Percentiles rank a stretch among this genome's conserved stretches.
Evolutionary conservation across 1,284 basidiomycete species (phyloP).

Genomic region (Trametes polyzona): DNA sequence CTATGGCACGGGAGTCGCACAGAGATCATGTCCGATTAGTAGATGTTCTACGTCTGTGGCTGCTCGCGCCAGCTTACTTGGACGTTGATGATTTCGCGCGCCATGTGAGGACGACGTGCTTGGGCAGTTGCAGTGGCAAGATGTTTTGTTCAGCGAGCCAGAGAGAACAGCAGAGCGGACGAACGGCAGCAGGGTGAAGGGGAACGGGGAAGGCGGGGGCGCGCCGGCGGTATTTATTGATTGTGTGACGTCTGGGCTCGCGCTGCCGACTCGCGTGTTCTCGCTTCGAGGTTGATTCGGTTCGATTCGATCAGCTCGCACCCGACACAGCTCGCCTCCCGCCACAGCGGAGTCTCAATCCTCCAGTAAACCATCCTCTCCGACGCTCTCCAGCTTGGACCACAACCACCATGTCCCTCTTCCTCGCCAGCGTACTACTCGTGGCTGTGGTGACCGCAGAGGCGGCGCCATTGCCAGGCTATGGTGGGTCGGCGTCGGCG

Average conservation of each 20-base stretch:
- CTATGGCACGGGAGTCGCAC: not conserved
- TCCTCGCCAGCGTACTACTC: not conserved
- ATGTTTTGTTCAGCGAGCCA: not conserved
- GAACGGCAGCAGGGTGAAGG: slow-evolving; percentile 15
- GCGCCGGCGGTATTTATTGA: slow-evolving; percentile 16
- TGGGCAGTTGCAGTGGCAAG: no score
- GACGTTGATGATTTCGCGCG: slow-evolving; percentile 26
- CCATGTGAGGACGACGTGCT: no score
- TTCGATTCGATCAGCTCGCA: not conserved
- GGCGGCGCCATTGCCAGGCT: not conserved
- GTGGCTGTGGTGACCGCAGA: not conserved
- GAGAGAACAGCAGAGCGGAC: not conserved
- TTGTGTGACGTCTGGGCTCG: slow-evolving; percentile 19
- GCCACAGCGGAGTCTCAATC: not conserved
- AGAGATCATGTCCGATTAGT: not conserved
- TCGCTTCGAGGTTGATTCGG: not conserved
- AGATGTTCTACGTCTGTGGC: not conserved
- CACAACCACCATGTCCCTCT: not conserved
- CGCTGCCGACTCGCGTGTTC: not conserved
- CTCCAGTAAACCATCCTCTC: no score
- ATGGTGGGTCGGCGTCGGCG: not conserved
- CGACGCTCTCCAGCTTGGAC: not conserved
- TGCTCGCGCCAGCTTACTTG: slow-evolving; percentile 16
- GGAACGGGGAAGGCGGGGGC: slow-evolving; percentile 1
- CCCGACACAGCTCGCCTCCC: not conserved